Base-by-base conservation (phyloP, 768 basidiomycete genomes). In the Thelephora ganbajun region DNA sequence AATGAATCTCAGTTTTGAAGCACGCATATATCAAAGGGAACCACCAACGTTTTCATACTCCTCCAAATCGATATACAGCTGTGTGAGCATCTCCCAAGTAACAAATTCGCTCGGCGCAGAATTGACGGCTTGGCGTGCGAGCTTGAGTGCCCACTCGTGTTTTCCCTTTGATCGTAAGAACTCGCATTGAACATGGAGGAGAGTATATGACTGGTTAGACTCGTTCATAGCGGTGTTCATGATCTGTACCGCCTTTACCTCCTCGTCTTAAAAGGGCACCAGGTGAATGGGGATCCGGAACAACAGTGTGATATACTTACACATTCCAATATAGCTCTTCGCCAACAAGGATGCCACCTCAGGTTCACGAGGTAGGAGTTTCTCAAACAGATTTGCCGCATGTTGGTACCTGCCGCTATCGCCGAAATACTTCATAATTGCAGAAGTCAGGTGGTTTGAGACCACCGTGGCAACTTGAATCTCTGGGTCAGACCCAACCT, bases 21-120 rank as follows among this genome's bases (percentile, higher is more conserved):
- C 16, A 13, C 33, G 11, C 1, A 11, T 18, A 11, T 11, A 9
- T 11, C 23, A 23, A 33, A 26, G 13, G 16, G 16, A 6, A 48
- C 50, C 22, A 47, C 62, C 43, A 47, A 69, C 68, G 47, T 84
- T 82, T 57, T 96, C 89, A 60, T 74, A 97, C 60, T 90, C 80
- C 22, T 80, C 80, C 41, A 86, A 66, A 51, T 97, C 93, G 43
- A 97, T 92, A 60, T 94, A 96, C 46, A 94, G 67, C 53, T 98
- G 89, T 0, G 94, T 93, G 56, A 98, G 67, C 66, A 96, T 98
- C 59, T 97, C 92, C 93, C 96, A 99, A 0, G 94, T 98, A 16
- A 96, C 87, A 54, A 99, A 98, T 62, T 99, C 96, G 68, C 88
- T 92, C 5, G 96, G 96, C 0, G 96, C 96, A 54, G 92, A 94